Evolutionary conservation across 2,329 filamentous ascomycete genomes (phyloP).

Genomic region (Mycosphaerella sp.): DNA sequence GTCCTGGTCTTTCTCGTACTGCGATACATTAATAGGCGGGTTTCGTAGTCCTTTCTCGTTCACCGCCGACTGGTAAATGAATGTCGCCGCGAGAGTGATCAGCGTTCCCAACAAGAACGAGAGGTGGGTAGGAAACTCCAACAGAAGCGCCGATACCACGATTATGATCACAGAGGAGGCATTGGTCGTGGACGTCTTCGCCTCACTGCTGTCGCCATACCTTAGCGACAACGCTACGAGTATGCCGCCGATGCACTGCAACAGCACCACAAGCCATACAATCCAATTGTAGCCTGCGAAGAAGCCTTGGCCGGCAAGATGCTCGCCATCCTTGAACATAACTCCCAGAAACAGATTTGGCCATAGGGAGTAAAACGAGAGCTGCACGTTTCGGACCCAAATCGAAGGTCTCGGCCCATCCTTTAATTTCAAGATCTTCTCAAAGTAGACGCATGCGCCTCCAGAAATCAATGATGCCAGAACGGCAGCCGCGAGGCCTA

Average conservation of each 20-base stretch:
- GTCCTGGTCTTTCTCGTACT: constrained; percentile 62
- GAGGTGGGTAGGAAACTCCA: constrained; percentile 67
- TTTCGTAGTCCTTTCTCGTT: constrained; percentile 48
- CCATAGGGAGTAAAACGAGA: constrained; percentile 90
- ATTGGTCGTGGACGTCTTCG: constrained; percentile 89
- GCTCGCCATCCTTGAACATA: constrained; percentile 76
- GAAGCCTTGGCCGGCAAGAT: constrained; percentile 78
- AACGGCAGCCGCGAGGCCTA: constrained; percentile 73
- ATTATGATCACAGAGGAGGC: constrained; percentile 87
- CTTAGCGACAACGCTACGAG: constrained; percentile 76
- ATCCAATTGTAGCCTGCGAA: constrained; percentile 92
- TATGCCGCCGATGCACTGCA: constrained; percentile 80
- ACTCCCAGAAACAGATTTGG: constrained; percentile 83
- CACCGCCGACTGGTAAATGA: constrained; percentile 70
- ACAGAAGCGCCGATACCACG: constrained; percentile 76
- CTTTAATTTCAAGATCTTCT: constrained; percentile 80
- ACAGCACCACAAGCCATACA: constrained; percentile 76
- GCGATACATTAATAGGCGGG: constrained; percentile 61
- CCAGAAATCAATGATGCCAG: constrained; percentile 74
- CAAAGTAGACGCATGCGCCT: constrained; percentile 77
- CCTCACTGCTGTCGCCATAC: constrained; percentile 73
- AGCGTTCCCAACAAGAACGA: constrained; percentile 72
- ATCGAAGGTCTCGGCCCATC: constrained; percentile 62
- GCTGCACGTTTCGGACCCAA: constrained; percentile 91
- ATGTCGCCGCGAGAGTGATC: constrained; percentile 74